Evolutionary conservation across 1,284 basidiomycete species (phyloP).

Genomic region (Paramarasmius palmivorus): DNA sequence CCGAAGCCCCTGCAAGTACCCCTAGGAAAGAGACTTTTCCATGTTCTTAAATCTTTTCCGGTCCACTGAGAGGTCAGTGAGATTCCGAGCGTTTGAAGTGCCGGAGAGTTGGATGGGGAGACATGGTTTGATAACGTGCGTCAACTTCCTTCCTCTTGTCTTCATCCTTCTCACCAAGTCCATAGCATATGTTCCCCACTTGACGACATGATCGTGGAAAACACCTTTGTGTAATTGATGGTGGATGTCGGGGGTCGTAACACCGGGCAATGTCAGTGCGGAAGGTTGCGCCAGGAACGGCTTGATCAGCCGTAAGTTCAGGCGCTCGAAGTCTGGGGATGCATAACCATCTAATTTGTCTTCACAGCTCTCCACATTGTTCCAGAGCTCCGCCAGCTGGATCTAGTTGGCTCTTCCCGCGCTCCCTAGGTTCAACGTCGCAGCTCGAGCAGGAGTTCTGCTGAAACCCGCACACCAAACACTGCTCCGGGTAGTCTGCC

Average conservation of each 20-base stretch:
- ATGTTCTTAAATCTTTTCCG: constrained; percentile 18
- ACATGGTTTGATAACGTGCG: constrained; percentile 15
- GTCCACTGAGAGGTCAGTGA: constrained; percentile 19
- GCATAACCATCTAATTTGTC: background rate
- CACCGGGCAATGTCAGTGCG: constrained; percentile 21
- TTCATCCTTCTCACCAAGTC: no score
- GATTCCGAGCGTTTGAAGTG: constrained; percentile 19
- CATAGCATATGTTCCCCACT: constrained; percentile 8
- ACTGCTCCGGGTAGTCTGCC: constrained; percentile 26
- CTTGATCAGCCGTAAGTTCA: no score
- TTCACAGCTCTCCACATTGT: background rate
- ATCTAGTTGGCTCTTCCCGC: constrained; percentile 5
- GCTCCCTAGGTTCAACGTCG: constrained; percentile 9
- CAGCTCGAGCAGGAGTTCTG: constrained; percentile 21
- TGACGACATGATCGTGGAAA: constrained; percentile 24
- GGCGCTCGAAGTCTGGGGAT: no score
- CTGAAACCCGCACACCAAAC: constrained; percentile 23
- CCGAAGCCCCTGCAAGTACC: constrained; percentile 16
- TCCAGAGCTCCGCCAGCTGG: no score
- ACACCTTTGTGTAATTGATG: constrained; percentile 34
- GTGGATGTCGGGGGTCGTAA: constrained; percentile 28
- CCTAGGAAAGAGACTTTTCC: constrained; percentile 18
- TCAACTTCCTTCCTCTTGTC: no score
- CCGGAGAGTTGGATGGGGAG: constrained; percentile 14
- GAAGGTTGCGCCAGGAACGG: constrained; percentile 27